A percentile compares a stretch with the other conserved stretches of the same genome.
phyloP scores from a whole-genome alignment of 768 basidiomycete genomes.

The Cystobasidium tubakii region DNA sequence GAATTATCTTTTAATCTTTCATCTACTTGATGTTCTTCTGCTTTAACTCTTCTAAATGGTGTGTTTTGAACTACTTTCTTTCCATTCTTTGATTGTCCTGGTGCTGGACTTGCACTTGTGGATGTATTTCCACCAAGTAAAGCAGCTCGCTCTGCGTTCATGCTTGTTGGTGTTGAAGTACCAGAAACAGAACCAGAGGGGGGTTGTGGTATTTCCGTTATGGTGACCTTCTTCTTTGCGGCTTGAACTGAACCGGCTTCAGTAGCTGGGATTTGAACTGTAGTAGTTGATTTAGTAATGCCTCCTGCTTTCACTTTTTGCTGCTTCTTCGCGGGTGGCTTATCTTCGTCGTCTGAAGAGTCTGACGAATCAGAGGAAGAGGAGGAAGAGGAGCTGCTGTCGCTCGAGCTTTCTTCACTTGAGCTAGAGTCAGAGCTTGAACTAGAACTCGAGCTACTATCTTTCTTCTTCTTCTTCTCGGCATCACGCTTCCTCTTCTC shows the following conservation, averaged over 20 bases:
- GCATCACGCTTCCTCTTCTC: neutral
- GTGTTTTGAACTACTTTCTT: slow-evolving; percentile 52
- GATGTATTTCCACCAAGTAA: neutral
- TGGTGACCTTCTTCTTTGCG: neutral
- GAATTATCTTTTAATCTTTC: slow-evolving; percentile 63
- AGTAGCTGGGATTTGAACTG: slow-evolving; percentile 12
- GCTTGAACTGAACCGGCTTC: slow-evolving; percentile 21
- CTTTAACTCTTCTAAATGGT: slow-evolving; percentile 75
- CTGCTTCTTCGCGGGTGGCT: slow-evolving; percentile 35
- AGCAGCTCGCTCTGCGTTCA: neutral
- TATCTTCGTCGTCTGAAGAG: slow-evolving; percentile 39
- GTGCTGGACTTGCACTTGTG: neutral
- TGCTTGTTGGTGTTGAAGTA: slow-evolving; percentile 43
- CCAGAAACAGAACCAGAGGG: slow-evolving; percentile 5
- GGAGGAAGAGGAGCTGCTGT: slow-evolving; percentile 35
- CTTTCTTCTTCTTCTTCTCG: neutral
- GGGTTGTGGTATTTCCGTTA: neutral
- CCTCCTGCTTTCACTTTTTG: slow-evolving; percentile 49
- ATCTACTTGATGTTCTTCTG: slow-evolving; percentile 57
- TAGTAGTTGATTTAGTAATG: slow-evolving; percentile 45
- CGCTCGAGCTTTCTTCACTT: neutral
- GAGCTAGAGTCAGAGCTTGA: neutral
- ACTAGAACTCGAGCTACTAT: neutral
- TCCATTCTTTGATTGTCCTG: neutral
- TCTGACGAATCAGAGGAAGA: slow-evolving; percentile 38